Evolutionary conservation across 495 filamentous ascomycete genomes (phyloP).

Genomic region (Xylaria intraflava): DNA sequence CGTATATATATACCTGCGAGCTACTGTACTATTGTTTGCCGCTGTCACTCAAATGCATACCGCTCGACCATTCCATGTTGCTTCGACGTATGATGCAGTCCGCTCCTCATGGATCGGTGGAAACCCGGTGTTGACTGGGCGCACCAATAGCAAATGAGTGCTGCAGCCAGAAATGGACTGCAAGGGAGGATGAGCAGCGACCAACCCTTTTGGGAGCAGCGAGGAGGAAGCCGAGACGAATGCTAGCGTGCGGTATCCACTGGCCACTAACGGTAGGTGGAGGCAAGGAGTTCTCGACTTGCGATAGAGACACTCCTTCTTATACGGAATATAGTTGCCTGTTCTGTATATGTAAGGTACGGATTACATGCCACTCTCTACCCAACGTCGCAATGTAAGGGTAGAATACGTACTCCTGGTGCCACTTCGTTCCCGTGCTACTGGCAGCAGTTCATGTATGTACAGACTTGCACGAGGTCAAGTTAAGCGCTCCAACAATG

Average conservation of each 20-base stretch:
- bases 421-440: no score
- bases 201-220: conserved; percentile 4
- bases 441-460: no score
- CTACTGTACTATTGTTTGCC: no score
- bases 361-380: not conserved
- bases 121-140: not conserved
- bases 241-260: conserved; percentile 3
- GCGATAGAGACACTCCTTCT: no score
- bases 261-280: not conserved
- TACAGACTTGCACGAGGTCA: no score
- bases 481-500: no score
- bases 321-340: no score
- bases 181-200: not conserved
- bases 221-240: not conserved
- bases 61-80: no score
- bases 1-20: no score
- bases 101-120: not conserved
- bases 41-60: no score
- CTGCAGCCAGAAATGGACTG: conserved; percentile 3
- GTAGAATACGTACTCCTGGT: not conserved
- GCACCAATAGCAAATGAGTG: not conserved
- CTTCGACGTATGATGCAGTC: no score
- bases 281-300: no score
- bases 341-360: not conserved
- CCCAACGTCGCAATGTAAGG: not conserved